Evolutionary conservation across 495 filamentous ascomycete genomes (phyloP).

Genomic region (Lentithecium fluviatile): DNA sequence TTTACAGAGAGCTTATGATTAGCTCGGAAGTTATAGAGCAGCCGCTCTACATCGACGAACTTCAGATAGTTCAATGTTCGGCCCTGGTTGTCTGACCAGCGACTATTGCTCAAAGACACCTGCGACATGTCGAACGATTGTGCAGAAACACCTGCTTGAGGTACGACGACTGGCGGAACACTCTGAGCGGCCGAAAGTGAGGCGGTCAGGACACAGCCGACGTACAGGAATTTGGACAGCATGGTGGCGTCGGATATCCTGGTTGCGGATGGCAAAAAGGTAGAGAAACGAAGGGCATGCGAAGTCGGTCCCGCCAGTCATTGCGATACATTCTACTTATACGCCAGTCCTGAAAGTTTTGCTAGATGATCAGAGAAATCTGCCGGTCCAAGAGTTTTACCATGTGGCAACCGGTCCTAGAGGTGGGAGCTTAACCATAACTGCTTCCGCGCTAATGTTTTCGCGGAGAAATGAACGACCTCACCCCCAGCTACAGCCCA

Average conservation of each 20-base stretch:
- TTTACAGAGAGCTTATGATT: constrained; percentile 43
- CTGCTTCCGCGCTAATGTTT: too few relatives aligned
- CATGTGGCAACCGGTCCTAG: too few relatives aligned
- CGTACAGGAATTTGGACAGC: not conserved
- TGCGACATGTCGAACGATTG: constrained; percentile 40
- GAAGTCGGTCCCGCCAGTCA: too few relatives aligned
- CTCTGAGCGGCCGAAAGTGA: not conserved
- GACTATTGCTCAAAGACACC: constrained; percentile 38
- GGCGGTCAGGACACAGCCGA: not conserved
- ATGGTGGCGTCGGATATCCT: not conserved
- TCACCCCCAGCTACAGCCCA: too few relatives aligned
- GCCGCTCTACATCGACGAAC: constrained; percentile 40
- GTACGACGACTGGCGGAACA: constrained; percentile 12
- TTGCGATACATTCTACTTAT: too few relatives aligned
- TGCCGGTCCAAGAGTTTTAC: too few relatives aligned
- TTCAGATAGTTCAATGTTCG: constrained; percentile 44
- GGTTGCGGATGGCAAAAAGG: too few relatives aligned
- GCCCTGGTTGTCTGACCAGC: constrained; percentile 43
- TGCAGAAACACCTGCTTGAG: constrained; percentile 32
- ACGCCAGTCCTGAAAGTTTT: too few relatives aligned
- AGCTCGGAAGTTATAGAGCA: constrained; percentile 45
- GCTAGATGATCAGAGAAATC: too few relatives aligned
- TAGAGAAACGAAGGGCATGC: too few relatives aligned
- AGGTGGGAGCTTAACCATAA: too few relatives aligned
- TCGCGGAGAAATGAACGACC: too few relatives aligned